Evolutionary conservation across 345 rosid species (phyloP), one percentile per base, ranked within the genome.

Genomic region (Ailanthus altissimus): DNA sequence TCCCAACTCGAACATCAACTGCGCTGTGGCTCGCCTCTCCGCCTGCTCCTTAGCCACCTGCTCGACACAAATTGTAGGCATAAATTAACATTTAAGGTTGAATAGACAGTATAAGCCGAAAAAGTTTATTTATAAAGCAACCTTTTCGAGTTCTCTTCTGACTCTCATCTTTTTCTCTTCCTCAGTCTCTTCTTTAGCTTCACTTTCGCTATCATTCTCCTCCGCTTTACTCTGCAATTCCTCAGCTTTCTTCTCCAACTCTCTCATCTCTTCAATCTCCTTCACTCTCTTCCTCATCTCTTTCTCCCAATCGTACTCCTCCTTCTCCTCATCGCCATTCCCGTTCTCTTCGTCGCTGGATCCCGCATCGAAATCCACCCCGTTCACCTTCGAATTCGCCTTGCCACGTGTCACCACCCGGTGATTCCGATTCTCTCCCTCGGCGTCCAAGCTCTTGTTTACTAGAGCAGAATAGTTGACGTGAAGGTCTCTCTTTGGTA

Each of bases 1-100:
- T 28, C 97, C 99, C 77, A 96, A 80, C 13, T 96, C 99, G 74
- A 92, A 96, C 97, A 96, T 96, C 85, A 93, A 79, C 70, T 96
- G 86, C 8, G 98, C 98, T 10, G 97, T 96, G 56, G 82, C 89
- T 84, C 98, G 87, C 76, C 93, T 86, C 88, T 96, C 97, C 26
- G 94, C 97, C 83, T 92, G 99, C 80, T 96, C 99, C 78, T 86
- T 81, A 54, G 99, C 99, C 56, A 92, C 97, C 98, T 96, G 88
- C 77, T 80, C 84, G 61, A 26, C 14, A 73, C 28, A 21, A 16
- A 58, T 2, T 50, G 26, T 5, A n/a, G 25, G 40, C 3, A 49
- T 6, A 8, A n/a, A 70, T 18, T 42, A n/a, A 15, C 25, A 6
- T 5, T 66, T 45, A 23, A 20, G 7, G 54, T 3, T 26, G 3